These are phyloP conservation scores for Paxillus rubicundulus DNA, from an alignment of 768 basidiomycete genomes.

Conservation along the genomic window DNA sequence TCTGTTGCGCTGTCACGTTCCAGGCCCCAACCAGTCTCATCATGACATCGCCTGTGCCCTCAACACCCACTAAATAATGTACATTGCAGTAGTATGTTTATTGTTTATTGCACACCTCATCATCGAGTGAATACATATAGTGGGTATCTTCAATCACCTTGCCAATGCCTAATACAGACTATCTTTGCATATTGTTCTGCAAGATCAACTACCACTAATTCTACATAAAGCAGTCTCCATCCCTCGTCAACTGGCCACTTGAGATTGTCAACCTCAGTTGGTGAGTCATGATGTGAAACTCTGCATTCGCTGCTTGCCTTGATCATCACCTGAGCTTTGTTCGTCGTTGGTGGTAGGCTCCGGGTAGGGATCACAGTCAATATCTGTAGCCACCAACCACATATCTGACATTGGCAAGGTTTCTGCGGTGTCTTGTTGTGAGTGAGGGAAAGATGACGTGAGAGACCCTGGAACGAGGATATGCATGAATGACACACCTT, in stretches of 20 bases:
- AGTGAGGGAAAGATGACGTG: constrained; percentile 41
- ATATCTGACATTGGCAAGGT: too few species aligned
- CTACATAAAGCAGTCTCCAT: constrained; percentile 46
- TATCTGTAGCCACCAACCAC: constrained; percentile 30
- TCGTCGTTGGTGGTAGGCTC: constrained; percentile 28
- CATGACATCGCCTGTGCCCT: too few species aligned
- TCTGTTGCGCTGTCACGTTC: too few species aligned
- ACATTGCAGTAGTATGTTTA: too few species aligned
- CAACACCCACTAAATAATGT: too few species aligned
- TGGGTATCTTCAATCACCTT: constrained; percentile 25
- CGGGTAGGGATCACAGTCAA: constrained; percentile 18
- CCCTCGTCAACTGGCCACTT: constrained; percentile 63
- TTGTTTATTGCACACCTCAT: background rate
- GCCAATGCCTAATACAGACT: constrained; percentile 20
- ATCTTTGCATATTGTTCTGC: constrained; percentile 1
- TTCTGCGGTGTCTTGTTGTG: constrained; percentile 19
- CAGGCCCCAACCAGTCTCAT: too few species aligned
- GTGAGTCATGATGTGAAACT: constrained; percentile 10
- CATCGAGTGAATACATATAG: constrained; percentile 18
- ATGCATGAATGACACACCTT: too few species aligned
- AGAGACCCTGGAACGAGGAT: constrained; percentile 29
- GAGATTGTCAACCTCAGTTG: constrained; percentile 42
- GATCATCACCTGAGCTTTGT: constrained; percentile 20
- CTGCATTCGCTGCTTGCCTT: constrained; percentile 1
- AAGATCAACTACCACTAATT: background rate